Evolutionary conservation across 208 protist species (phyloP), one percentile per base, ranked within the genome.

Genomic region (Jaenimonas drosophilae): DNA sequence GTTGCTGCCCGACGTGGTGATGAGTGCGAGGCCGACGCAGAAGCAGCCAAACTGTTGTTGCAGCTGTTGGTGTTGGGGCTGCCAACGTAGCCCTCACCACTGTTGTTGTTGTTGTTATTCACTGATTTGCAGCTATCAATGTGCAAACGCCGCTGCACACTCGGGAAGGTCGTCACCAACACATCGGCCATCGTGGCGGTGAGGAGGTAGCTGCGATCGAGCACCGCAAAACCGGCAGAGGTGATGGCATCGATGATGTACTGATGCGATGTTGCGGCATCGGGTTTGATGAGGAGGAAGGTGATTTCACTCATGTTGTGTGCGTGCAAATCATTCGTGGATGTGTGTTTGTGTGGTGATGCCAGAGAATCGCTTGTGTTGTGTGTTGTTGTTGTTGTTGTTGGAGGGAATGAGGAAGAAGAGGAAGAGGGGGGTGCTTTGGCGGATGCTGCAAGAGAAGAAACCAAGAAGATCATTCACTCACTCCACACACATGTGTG

Each of bases 211-310:
- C 54, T 49, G 14, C 70, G 71, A 1, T 56, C 74, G 1, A 75
- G 55, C 4, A 91, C 57, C 1, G 62, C 56, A 39, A 91, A 70
- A 25, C 71, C 76, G 7, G 55, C 64, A 27, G 75, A 55, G 1
- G 56, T 61, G 21, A 87, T 47, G 14, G 63, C 51, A 25, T 83
- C 64, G 4, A 86, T 36, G 27, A 91, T 79, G 29, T 47, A 20
- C 12, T 58, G 52, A 48, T 91, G 82, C 17, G 54, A 43, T 3
- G 61, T 31, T 17, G 69, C 48, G 1, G 59, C 57, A 54, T 75
- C 72, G 1, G 82, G 82, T 55, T 84, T 87, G 61, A 76, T 87
- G 2, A 91, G 48, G 16, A 87, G 49, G 32, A 85, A 70, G 0
- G 82, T 72, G 19, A 50, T 61, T 42, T 87, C 75, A 12, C 23